phyloP scores from a whole-genome alignment of 1,139 yeast genomes.

The Candida albicans region DNA sequence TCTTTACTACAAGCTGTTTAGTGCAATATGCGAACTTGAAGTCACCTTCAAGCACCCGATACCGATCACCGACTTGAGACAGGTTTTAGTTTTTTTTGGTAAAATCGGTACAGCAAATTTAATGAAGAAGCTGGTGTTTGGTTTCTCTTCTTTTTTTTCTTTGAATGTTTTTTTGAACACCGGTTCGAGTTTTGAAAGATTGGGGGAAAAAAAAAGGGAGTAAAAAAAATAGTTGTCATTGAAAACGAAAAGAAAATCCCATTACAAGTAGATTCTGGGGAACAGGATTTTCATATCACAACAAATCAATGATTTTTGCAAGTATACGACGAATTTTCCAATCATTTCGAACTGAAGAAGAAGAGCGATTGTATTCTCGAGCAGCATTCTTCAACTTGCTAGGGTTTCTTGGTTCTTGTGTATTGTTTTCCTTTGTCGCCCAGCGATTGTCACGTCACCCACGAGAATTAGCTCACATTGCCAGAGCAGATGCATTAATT shows the following conservation, averaged over 20 bases:
- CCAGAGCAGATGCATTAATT: conserved; percentile 29
- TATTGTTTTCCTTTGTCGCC: conserved; percentile 76
- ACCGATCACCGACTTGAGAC: conserved; percentile 69
- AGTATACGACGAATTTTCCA: conserved; percentile 77
- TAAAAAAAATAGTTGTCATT: not conserved
- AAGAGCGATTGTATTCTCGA: conserved; percentile 74
- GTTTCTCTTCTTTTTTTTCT: not conserved
- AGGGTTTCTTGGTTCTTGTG: conserved; percentile 81
- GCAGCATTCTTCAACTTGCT: conserved; percentile 79
- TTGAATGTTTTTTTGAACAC: conserved; percentile 2
- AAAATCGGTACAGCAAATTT: too few species aligned
- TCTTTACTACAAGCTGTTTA: conserved; percentile 43
- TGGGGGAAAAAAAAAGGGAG: conserved; percentile 1
- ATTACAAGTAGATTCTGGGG: not conserved
- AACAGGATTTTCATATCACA: too few species aligned
- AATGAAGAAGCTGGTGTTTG: not conserved
- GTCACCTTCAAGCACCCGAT: conserved; percentile 59
- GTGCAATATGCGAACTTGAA: conserved; percentile 72
- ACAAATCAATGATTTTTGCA: conserved; percentile 49
- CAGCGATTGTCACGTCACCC: conserved; percentile 55
- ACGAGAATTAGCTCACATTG: conserved; percentile 34
- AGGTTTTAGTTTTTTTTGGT: conserved; percentile 28
- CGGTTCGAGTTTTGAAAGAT: conserved; percentile 11
- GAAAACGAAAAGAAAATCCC: not conserved
- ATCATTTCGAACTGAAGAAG: conserved; percentile 82